Evolutionary conservation across 129 eudicot species (phyloP).

Genomic region (Chrysanthemum lavandulifolium): DNA sequence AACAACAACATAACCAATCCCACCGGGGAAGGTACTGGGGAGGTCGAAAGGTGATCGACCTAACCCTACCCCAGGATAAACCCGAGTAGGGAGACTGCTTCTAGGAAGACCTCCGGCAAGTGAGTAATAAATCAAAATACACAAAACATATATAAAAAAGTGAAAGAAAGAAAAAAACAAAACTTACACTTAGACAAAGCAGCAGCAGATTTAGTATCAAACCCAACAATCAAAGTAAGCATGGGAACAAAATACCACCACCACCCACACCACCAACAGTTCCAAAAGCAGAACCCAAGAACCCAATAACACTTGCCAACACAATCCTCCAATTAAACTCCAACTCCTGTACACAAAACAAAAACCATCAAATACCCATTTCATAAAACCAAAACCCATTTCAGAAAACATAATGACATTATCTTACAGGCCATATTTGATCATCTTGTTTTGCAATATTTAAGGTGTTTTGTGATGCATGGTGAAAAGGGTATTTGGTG

Average conservation of each 20-base stretch:
- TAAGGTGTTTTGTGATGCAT: constrained; percentile 19
- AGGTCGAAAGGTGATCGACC: too few relatives aligned
- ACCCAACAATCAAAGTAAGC: constrained; percentile 83
- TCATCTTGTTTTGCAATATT: constrained; percentile 20
- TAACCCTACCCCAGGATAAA: too few relatives aligned
- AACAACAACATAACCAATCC: too few relatives aligned
- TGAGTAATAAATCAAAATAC: too few relatives aligned
- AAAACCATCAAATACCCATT: background rate
- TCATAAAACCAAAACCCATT: background rate
- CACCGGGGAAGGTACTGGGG: too few relatives aligned
- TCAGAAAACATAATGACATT: background rate
- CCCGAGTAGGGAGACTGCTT: too few relatives aligned
- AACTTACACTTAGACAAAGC: constrained; percentile 86
- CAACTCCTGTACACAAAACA: constrained; percentile 51
- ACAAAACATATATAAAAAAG: background rate
- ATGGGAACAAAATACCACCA: constrained; percentile 95
- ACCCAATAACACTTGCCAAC: constrained; percentile 80
- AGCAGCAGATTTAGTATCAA: constrained; percentile 97
- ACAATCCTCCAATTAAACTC: constrained; percentile 75
- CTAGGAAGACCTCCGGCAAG: too few relatives aligned
- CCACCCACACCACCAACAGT: constrained; percentile 99
- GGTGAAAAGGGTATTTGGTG: constrained; percentile 28
- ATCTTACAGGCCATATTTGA: constrained; percentile 83
- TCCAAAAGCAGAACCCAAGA: constrained; percentile 88
- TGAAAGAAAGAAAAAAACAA: background rate